A percentile compares a stretch with the other conserved stretches of the same genome.
Evolutionary conservation across 768 basidiomycete genomes (phyloP).

Genomic region (Suillus luteus): DNA sequence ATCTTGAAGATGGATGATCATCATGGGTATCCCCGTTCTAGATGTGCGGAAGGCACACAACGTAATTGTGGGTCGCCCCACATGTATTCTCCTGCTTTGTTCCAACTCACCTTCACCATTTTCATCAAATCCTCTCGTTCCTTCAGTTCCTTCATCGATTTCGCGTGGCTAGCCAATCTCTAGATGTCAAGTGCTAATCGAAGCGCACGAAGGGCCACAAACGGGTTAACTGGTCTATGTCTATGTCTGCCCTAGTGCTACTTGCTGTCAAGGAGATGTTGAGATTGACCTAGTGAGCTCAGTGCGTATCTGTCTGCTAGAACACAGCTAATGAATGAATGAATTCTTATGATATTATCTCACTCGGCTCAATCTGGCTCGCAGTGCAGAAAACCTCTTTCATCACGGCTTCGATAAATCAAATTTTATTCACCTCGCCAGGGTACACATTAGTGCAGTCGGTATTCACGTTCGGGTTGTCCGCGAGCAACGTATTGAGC

Average conservation of each 20-base stretch:
- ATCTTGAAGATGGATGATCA: slow-evolving; percentile 56
- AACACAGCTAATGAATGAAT: no score
- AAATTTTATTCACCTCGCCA: slow-evolving; percentile 48
- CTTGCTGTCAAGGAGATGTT: slow-evolving; percentile 45
- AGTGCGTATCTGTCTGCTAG: slow-evolving; percentile 11
- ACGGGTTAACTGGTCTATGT: slow-evolving; percentile 37
- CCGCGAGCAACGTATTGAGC: slow-evolving; percentile 47
- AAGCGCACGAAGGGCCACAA: slow-evolving; percentile 48
- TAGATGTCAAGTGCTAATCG: slow-evolving; percentile 57
- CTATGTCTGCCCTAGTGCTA: slow-evolving; percentile 33
- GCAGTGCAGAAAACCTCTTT: slow-evolving; percentile 29
- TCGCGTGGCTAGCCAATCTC: slow-evolving; percentile 36
- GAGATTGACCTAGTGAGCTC: slow-evolving; percentile 12
- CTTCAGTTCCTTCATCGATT: not conserved
- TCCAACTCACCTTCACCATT: not conserved
- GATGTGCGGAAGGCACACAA: slow-evolving; percentile 46
- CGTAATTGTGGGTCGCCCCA: not conserved
- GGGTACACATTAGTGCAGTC: slow-evolving; percentile 57
- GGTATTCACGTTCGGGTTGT: slow-evolving; percentile 66
- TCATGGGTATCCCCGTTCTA: slow-evolving; percentile 55
- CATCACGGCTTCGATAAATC: not conserved
- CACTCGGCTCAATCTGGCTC: slow-evolving; percentile 8
- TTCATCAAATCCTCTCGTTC: not conserved
- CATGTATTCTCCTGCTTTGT: not conserved
- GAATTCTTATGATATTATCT: not conserved